Evolutionary conservation across 495 filamentous ascomycete species (phyloP), one percentile per base, ranked within the genome.

Genomic region (Elaphomyces granulatus): DNA sequence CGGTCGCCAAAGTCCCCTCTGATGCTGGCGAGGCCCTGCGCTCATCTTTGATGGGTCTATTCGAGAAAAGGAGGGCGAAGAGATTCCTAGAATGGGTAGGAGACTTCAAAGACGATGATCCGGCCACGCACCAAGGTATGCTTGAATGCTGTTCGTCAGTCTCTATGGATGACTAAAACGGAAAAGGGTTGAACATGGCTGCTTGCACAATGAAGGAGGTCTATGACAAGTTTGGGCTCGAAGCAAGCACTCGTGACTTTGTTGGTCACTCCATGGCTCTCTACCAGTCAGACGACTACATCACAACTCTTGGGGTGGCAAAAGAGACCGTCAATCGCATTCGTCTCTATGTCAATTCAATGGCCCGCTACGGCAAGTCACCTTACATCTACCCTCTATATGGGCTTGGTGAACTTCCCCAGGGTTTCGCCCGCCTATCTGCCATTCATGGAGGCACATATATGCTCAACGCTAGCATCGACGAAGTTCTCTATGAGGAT

Each of bases 301-400:
- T 94, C 50, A 77, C 71, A 48, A 57, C 70, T 42, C 61, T 67
- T 8, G 87, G 87, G 45, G 59, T 60, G 49, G 87, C 90, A 32
- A 73, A 81, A 48, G 90, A 95, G 53, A 77, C 84, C 37, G 84
- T 96, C 54, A 76, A 83, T 58, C 86, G 87, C 45, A 94, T 96
- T 57, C 78, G 85, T 45, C 72, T 99, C 38, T 99, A 99, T 61
- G 90, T 88, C 49, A 95, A 93, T 69, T 93, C 84, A 18, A 94
- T 99, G 70, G 86, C 90, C 26, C 79, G 92, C 45, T 96, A 96
- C 63, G 90, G 90, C 56, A 96, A 94, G 64, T 94, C 87, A 15
- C 90, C 90, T 12, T 99, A 99, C 65, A 96, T 99, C 66, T 99
- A 96, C 67, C 90, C 90, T 15, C 80, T 95, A 9, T 95, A 99